A percentile compares a stretch with the other conserved stretches of the same genome.
These are phyloP conservation scores for Phylloporus rhodoxanthus DNA, from an alignment of 768 basidiomycete species.

Conservation along the genomic window DNA sequence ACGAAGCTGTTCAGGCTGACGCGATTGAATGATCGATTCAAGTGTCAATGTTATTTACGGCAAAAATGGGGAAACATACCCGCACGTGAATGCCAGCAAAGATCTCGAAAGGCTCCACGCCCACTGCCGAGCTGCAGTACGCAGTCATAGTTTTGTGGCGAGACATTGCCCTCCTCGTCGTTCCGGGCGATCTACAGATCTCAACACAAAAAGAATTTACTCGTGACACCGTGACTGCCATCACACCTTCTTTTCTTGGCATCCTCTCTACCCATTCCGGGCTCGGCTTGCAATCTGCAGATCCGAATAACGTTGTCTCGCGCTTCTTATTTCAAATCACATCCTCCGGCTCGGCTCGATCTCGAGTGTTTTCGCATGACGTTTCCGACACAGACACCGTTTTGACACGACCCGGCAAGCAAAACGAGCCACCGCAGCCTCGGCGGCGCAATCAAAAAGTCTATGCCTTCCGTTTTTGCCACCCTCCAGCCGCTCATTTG, in stretches of 20 bases:
- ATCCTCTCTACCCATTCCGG: slow-evolving; percentile 9
- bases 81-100: slow-evolving; percentile 1
- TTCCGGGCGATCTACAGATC: neutral
- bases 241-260: slow-evolving; percentile 10
- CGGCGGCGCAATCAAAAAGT: slow-evolving; percentile 15
- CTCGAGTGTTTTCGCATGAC: slow-evolving; percentile 1
- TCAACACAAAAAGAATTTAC: neutral
- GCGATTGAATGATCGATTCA: slow-evolving; percentile 24
- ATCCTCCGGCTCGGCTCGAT: slow-evolving; percentile 5
- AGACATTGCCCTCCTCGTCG: neutral
- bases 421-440: slow-evolving; percentile 1
- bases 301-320: slow-evolving; percentile 27
- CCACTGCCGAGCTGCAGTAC: neutral
- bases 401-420: neutral
- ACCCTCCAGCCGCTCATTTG: slow-evolving; percentile 3
- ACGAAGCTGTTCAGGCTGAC: slow-evolving; percentile 17
- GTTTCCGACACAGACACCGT: neutral
- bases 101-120: slow-evolving; percentile 8
- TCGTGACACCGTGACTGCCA: slow-evolving; percentile 19
- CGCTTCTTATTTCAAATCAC: slow-evolving; percentile 31
- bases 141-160: neutral
- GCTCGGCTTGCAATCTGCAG: slow-evolving; percentile 24
- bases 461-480: slow-evolving; percentile 17
- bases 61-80: slow-evolving; percentile 17
- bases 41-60: slow-evolving; percentile 28